Percentiles rank a stretch among this genome's conserved stretches.
These are phyloP conservation scores for Starmerella etchellsii DNA, from an alignment of 805 yeast species.

Conservation along the genomic window DNA sequence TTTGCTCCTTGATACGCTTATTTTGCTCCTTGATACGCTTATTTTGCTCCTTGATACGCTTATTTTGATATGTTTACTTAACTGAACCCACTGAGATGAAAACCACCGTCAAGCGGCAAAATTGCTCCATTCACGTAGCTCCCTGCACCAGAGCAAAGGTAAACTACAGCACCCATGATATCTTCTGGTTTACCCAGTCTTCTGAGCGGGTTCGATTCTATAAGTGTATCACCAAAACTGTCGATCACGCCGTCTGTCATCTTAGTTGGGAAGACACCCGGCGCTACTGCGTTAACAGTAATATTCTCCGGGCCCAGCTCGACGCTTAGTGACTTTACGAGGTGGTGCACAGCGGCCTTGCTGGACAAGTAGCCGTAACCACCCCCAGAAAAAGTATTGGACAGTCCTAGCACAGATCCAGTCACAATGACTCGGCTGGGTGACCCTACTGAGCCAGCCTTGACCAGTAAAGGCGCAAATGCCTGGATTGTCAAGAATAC, in stretches of 20 bases:
- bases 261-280: slow-evolving; percentile 65
- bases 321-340: slow-evolving; percentile 49
- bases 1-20: too few relatives aligned
- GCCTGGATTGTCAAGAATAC: slow-evolving; percentile 55
- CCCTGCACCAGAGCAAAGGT: slow-evolving; percentile 43
- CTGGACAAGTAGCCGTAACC: slow-evolving; percentile 63
- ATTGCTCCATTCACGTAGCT: slow-evolving; percentile 55
- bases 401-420: slow-evolving; percentile 51
- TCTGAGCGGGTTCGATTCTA: slow-evolving; percentile 42
- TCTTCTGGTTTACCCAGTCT: slow-evolving; percentile 54
- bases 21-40: too few relatives aligned
- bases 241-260: slow-evolving; percentile 56
- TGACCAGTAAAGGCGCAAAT: slow-evolving; percentile 44
- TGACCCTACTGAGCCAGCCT: slow-evolving; percentile 40
- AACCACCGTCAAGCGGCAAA: slow-evolving; percentile 61
- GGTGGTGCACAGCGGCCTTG: slow-evolving; percentile 60
- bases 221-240: slow-evolving; percentile 41
- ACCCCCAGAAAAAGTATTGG: slow-evolving; percentile 35
- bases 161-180: slow-evolving; percentile 42
- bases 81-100: too few relatives aligned
- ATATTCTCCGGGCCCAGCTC: slow-evolving; percentile 56
- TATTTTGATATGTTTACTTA: too few relatives aligned
- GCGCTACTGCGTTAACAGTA: slow-evolving; percentile 58
- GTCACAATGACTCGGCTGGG: slow-evolving; percentile 55
- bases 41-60: too few relatives aligned